phyloP scores from a whole-genome alignment of 2,329 filamentous ascomycete species.

The Alternaria angustiovoidea region DNA sequence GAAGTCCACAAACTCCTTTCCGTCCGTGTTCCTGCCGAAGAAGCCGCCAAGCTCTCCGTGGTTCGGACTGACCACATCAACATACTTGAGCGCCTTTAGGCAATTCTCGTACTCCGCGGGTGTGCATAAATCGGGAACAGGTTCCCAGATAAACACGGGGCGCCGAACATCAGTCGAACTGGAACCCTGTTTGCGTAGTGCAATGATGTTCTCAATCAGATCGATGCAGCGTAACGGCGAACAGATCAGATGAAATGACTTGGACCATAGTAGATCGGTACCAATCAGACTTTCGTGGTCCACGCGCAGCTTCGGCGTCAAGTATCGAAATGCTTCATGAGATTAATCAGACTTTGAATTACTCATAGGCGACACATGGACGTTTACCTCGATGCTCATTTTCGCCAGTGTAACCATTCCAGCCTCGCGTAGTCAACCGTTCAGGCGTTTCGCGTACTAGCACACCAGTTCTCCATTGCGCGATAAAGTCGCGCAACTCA shows the following conservation, averaged over 20 bases:
- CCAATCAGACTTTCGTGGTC: constrained; percentile 73
- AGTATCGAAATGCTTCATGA: constrained; percentile 76
- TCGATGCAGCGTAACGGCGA: constrained; percentile 78
- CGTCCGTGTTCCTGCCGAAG: constrained; percentile 65
- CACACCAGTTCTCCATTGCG: constrained; percentile 78
- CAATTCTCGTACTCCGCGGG: constrained; percentile 68
- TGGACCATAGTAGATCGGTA: constrained; percentile 70
- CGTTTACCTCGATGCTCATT: constrained; percentile 66
- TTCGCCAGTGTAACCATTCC: constrained; percentile 82
- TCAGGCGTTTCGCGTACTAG: constrained; percentile 70
- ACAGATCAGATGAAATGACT: constrained; percentile 88
- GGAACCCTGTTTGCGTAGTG: constrained; percentile 54
- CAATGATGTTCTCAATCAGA: constrained; percentile 74
- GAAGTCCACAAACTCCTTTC: constrained; percentile 47
- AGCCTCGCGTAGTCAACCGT: constrained; percentile 84
- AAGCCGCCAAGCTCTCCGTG: constrained; percentile 87
- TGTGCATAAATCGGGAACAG: constrained; percentile 86
- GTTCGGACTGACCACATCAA: constrained; percentile 78
- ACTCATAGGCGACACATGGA: background rate
- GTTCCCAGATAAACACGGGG: constrained; percentile 92
- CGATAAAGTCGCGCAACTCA: constrained; percentile 68
- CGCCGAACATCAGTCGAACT: constrained; percentile 28
- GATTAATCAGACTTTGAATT: background rate
- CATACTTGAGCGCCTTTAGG: constrained; percentile 59
- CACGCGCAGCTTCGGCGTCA: constrained; percentile 84